These are phyloP conservation scores for Combretum micranthum DNA, from an alignment of 345 rosid genomes.

Conservation along the genomic window DNA sequence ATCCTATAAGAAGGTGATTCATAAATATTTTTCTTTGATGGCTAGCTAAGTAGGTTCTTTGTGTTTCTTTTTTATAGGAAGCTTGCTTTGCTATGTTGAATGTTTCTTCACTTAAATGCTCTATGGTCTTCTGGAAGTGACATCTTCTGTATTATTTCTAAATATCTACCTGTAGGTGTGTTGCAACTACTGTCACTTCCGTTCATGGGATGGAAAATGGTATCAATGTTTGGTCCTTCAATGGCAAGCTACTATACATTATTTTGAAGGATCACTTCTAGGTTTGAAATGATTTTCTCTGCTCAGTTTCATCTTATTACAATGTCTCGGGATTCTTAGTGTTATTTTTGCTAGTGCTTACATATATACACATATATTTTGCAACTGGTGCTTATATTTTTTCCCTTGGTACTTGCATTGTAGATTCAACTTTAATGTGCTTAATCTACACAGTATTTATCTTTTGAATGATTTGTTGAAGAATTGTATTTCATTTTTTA, in stretches of 20 bases:
- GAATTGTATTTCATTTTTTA: no score
- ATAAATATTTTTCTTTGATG: background rate
- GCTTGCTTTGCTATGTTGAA: no score
- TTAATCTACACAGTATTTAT: no score
- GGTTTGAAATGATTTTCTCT: slow-evolving; percentile 26
- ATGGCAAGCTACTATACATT: slow-evolving; percentile 74
- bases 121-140: background rate
- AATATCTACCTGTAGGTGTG: slow-evolving; percentile 40
- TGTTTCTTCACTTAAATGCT: no score
- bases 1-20: slow-evolving; percentile 89
- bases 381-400: no score
- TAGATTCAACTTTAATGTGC: no score
- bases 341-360: no score
- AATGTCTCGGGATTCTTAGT: background rate
- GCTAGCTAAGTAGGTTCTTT: background rate
- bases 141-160: background rate
- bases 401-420: no score
- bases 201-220: slow-evolving; percentile 99
- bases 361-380: no score
- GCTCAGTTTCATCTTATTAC: background rate
- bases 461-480: no score
- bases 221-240: slow-evolving; percentile 88
- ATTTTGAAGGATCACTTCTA: slow-evolving; percentile 89
- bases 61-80: background rate
- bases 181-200: slow-evolving; percentile 83